Evolutionary conservation across 176 grass and related monocot species (phyloP).

Genomic region (Elaeis guineensis): DNA sequence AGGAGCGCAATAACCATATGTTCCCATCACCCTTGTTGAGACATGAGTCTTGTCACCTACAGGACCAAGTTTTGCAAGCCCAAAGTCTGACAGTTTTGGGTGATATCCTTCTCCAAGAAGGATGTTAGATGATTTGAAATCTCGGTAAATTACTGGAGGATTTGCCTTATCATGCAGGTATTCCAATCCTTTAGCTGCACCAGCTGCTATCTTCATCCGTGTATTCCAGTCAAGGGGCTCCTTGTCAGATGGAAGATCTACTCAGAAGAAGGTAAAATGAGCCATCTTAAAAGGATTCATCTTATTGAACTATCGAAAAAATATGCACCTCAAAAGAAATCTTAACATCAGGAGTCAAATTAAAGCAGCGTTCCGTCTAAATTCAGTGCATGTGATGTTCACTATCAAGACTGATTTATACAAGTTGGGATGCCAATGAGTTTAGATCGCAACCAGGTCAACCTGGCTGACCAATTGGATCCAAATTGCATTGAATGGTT

Average conservation of each 20-base stretch:
- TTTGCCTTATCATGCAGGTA: constrained; percentile 56
- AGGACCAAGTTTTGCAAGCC: constrained; percentile 77
- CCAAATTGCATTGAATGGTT: no score
- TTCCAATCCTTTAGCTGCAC: constrained; percentile 66
- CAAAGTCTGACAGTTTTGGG: constrained; percentile 73
- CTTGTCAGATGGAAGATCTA: constrained; percentile 47
- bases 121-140: constrained; percentile 83
- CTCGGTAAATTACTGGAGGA: constrained; percentile 69
- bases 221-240: constrained; percentile 60
- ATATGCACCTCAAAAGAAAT: no score
- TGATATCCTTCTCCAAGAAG: constrained; percentile 61
- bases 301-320: no score
- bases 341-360: no score
- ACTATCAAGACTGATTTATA: no score
- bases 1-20: constrained; percentile 76
- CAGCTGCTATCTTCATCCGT: constrained; percentile 71
- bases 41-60: constrained; percentile 77
- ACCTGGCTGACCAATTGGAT: no score
- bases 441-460: no score
- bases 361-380: no score
- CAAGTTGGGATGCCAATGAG: no score
- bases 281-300: no score
- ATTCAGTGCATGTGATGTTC: no score
- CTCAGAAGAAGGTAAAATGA: constrained; percentile 5
- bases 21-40: constrained; percentile 77